phyloP scores from a whole-genome alignment of 768 basidiomycete species.

The Coprinopsis cinerea region DNA sequence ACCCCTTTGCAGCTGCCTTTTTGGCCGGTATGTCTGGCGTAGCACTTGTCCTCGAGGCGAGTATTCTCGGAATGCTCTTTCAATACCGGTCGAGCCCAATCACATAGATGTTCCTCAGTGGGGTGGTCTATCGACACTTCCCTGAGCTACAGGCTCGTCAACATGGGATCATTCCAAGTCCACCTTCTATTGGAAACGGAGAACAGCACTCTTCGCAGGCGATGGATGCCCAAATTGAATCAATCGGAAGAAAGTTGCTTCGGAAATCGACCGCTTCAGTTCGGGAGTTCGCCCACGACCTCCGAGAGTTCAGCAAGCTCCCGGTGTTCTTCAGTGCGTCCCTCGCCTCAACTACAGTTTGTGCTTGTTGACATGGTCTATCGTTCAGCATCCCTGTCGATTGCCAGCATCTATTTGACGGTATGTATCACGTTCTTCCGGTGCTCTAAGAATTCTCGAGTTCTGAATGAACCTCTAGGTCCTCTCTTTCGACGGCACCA shows the following conservation, averaged over 20 bases:
- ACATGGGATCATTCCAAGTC: background rate
- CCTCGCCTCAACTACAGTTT: conserved; percentile 9
- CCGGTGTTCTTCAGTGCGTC: conserved; percentile 16
- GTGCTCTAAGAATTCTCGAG: conserved; percentile 9
- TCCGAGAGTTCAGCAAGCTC: conserved; percentile 12
- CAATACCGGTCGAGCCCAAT: background rate
- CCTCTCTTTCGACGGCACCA: conserved; percentile 41
- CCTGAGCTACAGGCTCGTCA: conserved; percentile 1
- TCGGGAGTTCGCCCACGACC: background rate
- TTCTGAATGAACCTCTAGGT: conserved; percentile 9
- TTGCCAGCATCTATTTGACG: conserved; percentile 39
- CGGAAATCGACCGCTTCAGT: background rate
- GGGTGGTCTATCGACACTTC: background rate
- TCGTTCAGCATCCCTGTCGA: conserved; percentile 35
- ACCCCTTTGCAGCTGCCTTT: conserved; percentile 27
- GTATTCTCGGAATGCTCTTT: no score
- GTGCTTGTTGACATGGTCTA: conserved; percentile 7
- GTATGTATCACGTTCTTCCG: conserved; percentile 14
- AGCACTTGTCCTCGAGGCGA: conserved; percentile 35
- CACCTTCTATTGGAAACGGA: no score
- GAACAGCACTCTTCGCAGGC: no score
- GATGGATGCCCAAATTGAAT: no score
- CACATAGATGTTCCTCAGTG: conserved; percentile 5
- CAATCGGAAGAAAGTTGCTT: background rate
- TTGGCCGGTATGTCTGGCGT: conserved; percentile 28